A percentile compares a stretch with the other conserved stretches of the same genome.
These are phyloP conservation scores for Penicillium aurantiogriseum DNA, from an alignment of 2,329 filamentous ascomycete species.

Conservation along the genomic window DNA sequence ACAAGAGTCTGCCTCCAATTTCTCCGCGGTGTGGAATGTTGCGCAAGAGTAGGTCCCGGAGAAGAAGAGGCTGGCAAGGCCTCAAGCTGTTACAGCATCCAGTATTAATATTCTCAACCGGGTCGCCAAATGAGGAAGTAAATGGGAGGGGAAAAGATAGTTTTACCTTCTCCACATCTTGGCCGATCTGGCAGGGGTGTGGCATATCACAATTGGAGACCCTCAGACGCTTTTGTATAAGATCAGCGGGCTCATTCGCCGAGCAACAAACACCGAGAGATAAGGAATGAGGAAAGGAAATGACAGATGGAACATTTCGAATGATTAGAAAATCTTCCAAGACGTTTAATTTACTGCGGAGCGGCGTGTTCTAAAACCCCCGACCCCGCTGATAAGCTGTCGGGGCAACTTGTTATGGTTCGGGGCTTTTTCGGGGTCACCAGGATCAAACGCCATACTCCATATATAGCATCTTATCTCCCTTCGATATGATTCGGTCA, in stretches of 20 bases:
- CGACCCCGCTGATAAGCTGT: slow-evolving; percentile 14
- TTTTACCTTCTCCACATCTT: slow-evolving; percentile 36
- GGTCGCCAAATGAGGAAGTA: not conserved
- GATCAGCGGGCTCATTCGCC: not conserved
- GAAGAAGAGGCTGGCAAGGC: not conserved
- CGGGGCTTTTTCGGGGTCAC: not conserved
- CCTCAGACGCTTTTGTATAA: not conserved
- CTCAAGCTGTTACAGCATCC: slow-evolving; percentile 18
- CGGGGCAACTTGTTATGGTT: not conserved
- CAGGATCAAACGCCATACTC: not conserved
- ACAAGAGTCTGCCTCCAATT: not conserved
- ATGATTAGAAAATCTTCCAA: not conserved
- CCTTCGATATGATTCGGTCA: not conserved
- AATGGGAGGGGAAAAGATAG: slow-evolving; percentile 4
- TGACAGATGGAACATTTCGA: not conserved
- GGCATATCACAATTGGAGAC: slow-evolving; percentile 5
- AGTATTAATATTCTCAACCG: not conserved
- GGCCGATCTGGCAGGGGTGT: slow-evolving; percentile 6
- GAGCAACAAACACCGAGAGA: too few relatives aligned
- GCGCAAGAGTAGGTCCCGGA: not conserved
- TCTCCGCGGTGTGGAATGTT: not conserved
- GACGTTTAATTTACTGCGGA: not conserved
- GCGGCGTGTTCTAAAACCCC: not conserved
- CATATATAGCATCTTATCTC: not conserved
- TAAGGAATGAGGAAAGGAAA: not conserved